phyloP scores from a whole-genome alignment of 768 basidiomycete genomes.

The Tulasnella sp. region DNA sequence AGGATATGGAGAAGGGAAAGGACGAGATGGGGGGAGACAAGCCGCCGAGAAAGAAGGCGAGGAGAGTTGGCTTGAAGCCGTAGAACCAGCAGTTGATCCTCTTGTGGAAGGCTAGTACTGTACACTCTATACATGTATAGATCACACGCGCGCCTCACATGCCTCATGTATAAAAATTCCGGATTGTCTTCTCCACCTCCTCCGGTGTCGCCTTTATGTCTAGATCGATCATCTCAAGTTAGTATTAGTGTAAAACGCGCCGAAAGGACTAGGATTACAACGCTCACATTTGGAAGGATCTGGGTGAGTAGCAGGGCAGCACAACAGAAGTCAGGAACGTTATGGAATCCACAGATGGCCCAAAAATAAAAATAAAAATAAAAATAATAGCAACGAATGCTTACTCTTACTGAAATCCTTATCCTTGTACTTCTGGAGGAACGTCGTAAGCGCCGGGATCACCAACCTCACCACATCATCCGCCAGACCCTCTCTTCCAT shows the following conservation, averaged over 20 bases:
- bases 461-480: constrained; percentile 72
- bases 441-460: constrained; percentile 60
- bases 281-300: constrained; percentile 62
- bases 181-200: constrained; percentile 59
- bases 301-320: constrained; percentile 21
- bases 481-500: constrained; percentile 42
- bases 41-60: constrained; percentile 8
- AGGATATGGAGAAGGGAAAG: background rate
- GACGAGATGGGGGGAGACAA: background rate
- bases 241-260: constrained; percentile 15
- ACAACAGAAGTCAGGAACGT: too few relatives aligned
- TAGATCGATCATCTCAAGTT: constrained; percentile 25
- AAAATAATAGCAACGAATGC: constrained; percentile 23
- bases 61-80: background rate
- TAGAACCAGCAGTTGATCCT: background rate
- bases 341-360: too few relatives aligned
- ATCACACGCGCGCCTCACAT: too few relatives aligned
- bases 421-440: constrained; percentile 61
- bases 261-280: too few relatives aligned
- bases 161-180: constrained; percentile 36
- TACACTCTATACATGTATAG: too few relatives aligned
- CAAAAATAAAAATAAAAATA: too few relatives aligned
- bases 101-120: too few relatives aligned
- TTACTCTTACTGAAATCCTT: constrained; percentile 80
- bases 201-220: constrained; percentile 72